These are phyloP conservation scores for Kalmanozyma brasiliensis DNA, from an alignment of 1,284 basidiomycete genomes.

Conservation along the genomic window DNA sequence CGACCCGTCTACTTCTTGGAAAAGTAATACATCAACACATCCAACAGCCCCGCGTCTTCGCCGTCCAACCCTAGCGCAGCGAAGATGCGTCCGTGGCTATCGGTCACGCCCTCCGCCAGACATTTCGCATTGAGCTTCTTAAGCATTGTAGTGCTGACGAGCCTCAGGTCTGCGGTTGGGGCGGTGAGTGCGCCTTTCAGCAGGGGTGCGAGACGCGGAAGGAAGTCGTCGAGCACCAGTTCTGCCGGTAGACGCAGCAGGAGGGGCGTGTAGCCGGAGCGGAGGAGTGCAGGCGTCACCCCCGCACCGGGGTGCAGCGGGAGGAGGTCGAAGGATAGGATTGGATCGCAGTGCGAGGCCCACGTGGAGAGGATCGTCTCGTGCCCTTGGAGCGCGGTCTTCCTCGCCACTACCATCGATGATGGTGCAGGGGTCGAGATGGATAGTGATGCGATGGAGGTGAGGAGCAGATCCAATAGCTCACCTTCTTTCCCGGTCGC, in stretches of 20 bases:
- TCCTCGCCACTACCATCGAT: constrained; percentile 19
- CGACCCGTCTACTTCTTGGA: constrained; percentile 23
- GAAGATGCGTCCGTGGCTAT: constrained; percentile 29
- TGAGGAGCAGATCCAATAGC: constrained; percentile 21
- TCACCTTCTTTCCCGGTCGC: constrained; percentile 23
- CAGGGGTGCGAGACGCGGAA: constrained; percentile 14
- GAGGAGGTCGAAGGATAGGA: constrained; percentile 42
- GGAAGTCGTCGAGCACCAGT: constrained; percentile 52
- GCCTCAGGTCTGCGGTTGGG: constrained; percentile 2
- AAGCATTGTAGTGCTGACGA: constrained; percentile 22
- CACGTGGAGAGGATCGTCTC: constrained; percentile 25
- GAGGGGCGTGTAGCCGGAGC: constrained; percentile 20
- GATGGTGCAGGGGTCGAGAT: background rate
- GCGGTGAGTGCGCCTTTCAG: constrained; percentile 1
- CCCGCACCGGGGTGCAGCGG: background rate
- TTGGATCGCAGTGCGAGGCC: constrained; percentile 31
- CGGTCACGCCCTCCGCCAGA: background rate
- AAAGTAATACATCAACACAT: constrained; percentile 54
- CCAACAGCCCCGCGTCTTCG: constrained; percentile 24
- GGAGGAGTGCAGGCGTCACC: constrained; percentile 3
- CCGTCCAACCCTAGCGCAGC: constrained; percentile 14
- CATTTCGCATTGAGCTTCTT: constrained; percentile 23
- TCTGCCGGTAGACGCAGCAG: constrained; percentile 44
- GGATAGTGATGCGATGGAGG: constrained; percentile 2
- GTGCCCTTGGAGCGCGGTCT: constrained; percentile 29